phyloP scores from a whole-genome alignment of 768 basidiomycete species.

The Hortiboletus campestris region DNA sequence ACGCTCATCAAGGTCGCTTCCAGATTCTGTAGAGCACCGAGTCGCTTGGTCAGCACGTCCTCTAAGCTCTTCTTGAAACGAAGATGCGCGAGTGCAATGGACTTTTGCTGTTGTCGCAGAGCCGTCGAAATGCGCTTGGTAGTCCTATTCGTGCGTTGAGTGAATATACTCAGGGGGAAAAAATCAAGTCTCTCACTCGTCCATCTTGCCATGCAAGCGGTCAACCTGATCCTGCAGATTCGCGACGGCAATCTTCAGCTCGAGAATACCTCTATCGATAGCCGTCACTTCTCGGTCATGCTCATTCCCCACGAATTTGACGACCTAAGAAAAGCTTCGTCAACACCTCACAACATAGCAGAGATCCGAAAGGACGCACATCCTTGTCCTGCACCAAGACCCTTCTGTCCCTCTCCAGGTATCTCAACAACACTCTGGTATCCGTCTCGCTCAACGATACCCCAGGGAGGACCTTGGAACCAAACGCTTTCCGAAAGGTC shows the following conservation, averaged over 20 bases:
- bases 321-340: slow-evolving; percentile 47
- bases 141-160: slow-evolving; percentile 43
- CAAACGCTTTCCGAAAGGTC: slow-evolving; percentile 62
- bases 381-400: slow-evolving; percentile 64
- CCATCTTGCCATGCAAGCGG: slow-evolving; percentile 65
- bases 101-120: slow-evolving; percentile 67
- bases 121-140: slow-evolving; percentile 64
- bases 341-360: not conserved
- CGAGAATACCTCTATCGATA: slow-evolving; percentile 81
- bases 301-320: slow-evolving; percentile 67
- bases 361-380: slow-evolving; percentile 40
- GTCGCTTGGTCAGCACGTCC: slow-evolving; percentile 70
- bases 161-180: not conserved
- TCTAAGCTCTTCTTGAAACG: slow-evolving; percentile 80
- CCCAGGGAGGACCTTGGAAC: slow-evolving; percentile 37
- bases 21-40: slow-evolving; percentile 70
- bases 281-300: slow-evolving; percentile 52
- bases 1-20: slow-evolving; percentile 77
- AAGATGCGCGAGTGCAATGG: slow-evolving; percentile 73
- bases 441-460: slow-evolving; percentile 60
- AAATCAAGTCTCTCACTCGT: slow-evolving; percentile 49
- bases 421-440: slow-evolving; percentile 67
- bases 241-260: slow-evolving; percentile 68
- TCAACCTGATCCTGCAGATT: slow-evolving; percentile 70
- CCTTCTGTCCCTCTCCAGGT: slow-evolving; percentile 72